phyloP scores from a whole-genome alignment of 2,329 filamentous ascomycete species.

The Zymoseptoria ardabiliae region DNA sequence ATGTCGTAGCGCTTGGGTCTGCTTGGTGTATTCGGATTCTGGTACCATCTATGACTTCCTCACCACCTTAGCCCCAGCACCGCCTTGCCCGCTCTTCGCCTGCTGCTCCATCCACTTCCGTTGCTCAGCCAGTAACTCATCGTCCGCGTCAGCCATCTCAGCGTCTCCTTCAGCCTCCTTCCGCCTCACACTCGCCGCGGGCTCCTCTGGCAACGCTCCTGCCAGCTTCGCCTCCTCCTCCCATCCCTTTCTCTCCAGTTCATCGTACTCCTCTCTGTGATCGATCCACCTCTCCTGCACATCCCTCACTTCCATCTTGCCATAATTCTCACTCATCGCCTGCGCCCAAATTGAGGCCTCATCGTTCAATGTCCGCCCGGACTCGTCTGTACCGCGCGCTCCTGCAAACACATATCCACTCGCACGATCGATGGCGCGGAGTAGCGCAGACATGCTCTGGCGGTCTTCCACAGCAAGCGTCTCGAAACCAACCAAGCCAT shows the following conservation, averaged over 20 bases:
- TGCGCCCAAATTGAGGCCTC: constrained; percentile 79
- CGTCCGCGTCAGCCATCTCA: constrained; percentile 18
- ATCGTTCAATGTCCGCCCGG: constrained; percentile 24
- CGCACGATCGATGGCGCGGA: constrained; percentile 84
- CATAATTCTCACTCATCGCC: constrained; percentile 66
- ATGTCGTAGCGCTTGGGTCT: too few species aligned
- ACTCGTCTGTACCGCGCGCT: constrained; percentile 83
- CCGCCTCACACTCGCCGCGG: constrained; percentile 18
- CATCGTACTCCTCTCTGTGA: constrained; percentile 78
- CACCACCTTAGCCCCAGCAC: constrained; percentile 15
- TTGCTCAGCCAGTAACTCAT: constrained; percentile 26
- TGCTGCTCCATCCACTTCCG: constrained; percentile 23
- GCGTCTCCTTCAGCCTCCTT: constrained; percentile 17
- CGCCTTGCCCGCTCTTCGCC: constrained; percentile 7
- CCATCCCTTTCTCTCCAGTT: constrained; percentile 64
- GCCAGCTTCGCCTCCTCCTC: constrained; percentile 59
- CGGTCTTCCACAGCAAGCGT: constrained; percentile 95
- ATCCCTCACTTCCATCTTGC: constrained; percentile 73
- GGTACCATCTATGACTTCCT: constrained; percentile 9
- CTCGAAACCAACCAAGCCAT: constrained; percentile 84
- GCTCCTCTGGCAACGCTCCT: constrained; percentile 22
- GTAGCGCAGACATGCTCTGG: constrained; percentile 86
- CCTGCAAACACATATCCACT: constrained; percentile 88
- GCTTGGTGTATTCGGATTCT: neutral
- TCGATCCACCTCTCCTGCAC: constrained; percentile 96